Conservation (phyloP, 768 basidiomycete genomes). For the Serendipita indica region DNA sequence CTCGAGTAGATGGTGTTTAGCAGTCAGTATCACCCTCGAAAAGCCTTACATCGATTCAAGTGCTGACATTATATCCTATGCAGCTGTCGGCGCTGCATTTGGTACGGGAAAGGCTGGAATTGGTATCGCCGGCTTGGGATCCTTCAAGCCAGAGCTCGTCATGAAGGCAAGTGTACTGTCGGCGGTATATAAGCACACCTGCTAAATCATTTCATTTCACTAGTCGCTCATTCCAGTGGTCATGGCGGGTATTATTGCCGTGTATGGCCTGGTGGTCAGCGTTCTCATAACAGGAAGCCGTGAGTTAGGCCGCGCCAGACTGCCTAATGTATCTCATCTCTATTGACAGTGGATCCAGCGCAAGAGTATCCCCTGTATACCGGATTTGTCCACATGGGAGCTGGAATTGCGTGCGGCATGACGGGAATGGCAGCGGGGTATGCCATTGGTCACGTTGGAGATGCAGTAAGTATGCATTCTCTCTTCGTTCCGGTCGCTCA, state of each 20-base stretch:
- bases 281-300: constrained; percentile 71
- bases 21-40: background rate
- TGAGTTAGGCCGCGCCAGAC: constrained; percentile 22
- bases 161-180: constrained; percentile 64
- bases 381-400: constrained; percentile 85
- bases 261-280: constrained; percentile 91
- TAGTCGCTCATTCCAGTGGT: constrained; percentile 83
- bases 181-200: too few relatives aligned
- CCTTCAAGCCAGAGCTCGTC: constrained; percentile 89
- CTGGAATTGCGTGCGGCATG: constrained; percentile 79
- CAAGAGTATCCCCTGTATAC: constrained; percentile 66
- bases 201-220: background rate
- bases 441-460: constrained; percentile 87
- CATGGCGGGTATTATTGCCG: constrained; percentile 97
- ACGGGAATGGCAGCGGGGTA: constrained; percentile 90
- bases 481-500: background rate
- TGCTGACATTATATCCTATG: constrained; percentile 4
- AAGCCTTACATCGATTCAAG: background rate
- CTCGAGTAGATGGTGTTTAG: constrained; percentile 8
- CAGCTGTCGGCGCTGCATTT: constrained; percentile 88
- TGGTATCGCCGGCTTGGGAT: constrained; percentile 87
- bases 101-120: constrained; percentile 96
- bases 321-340: background rate
- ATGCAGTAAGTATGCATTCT: constrained; percentile 48
- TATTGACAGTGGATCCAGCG: constrained; percentile 38